Evolutionary conservation across 306 rosid species (phyloP).

Genomic region (Aeschynomene evenia): DNA sequence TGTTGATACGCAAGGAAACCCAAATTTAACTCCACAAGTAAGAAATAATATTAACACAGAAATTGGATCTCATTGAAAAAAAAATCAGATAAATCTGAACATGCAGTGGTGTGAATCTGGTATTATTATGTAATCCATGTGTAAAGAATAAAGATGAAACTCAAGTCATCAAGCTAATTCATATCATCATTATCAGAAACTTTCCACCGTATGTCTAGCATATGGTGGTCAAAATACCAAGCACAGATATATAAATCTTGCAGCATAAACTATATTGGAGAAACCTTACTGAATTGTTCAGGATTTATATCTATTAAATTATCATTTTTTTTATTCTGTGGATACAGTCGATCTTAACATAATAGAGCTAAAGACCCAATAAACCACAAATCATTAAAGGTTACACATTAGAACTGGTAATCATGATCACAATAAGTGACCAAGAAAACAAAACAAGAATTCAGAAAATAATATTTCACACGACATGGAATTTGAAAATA

Average conservation of each 20-base stretch:
- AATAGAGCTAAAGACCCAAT: slow-evolving; percentile 2
- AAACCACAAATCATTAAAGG: background rate
- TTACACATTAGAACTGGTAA: background rate
- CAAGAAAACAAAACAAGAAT: slow-evolving; percentile 17
- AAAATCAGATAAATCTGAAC: slow-evolving; percentile 15
- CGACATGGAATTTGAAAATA: slow-evolving; percentile 21
- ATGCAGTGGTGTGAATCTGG: background rate
- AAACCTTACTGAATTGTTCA: background rate
- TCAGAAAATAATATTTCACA: slow-evolving; percentile 12
- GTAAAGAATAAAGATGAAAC: background rate
- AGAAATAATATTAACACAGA: background rate
- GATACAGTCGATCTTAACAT: background rate
- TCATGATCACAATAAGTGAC: slow-evolving; percentile 1
- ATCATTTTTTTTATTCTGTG: background rate
- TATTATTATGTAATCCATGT: background rate
- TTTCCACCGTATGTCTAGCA: background rate
- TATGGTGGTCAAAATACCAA: background rate
- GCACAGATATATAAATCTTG: background rate
- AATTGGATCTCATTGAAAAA: background rate
- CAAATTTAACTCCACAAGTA: background rate
- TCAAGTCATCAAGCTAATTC: slow-evolving; percentile 10
- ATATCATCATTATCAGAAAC: background rate
- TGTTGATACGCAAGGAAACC: slow-evolving; percentile 15
- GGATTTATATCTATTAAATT: background rate
- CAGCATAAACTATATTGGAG: slow-evolving; percentile 6